phyloP scores from a whole-genome alignment of 2,329 filamentous ascomycete species.

The Arthrobotrys entomopaga region DNA sequence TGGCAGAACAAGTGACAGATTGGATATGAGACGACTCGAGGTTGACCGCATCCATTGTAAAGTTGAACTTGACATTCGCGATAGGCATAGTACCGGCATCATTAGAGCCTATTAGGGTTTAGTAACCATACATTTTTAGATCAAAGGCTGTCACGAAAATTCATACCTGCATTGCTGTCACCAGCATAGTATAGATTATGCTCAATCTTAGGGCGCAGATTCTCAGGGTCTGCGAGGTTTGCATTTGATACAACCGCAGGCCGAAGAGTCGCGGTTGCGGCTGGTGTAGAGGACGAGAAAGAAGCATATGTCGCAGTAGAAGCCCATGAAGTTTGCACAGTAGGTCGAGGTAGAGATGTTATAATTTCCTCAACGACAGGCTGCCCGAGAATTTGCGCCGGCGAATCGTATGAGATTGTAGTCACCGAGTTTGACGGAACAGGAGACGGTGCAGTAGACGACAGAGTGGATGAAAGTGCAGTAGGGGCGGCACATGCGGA shows the following conservation, averaged over 20 bases:
- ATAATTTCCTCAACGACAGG: conserved; percentile 24
- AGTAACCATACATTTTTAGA: background rate
- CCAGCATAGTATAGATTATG: conserved; percentile 42
- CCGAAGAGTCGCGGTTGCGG: conserved; percentile 33
- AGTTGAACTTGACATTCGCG: conserved; percentile 46
- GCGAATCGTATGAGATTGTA: conserved; percentile 15
- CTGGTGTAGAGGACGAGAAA: conserved; percentile 12
- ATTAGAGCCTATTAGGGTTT: conserved; percentile 19
- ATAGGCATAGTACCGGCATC: conserved; percentile 37
- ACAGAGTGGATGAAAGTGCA: background rate
- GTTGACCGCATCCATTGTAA: conserved; percentile 41
- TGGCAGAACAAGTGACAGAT: conserved; percentile 40
- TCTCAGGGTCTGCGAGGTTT: conserved; percentile 38
- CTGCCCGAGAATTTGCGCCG: conserved; percentile 40
- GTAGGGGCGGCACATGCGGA: conserved; percentile 13
- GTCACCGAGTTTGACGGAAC: conserved; percentile 2
- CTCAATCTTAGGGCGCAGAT: conserved; percentile 35
- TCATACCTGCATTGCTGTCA: conserved; percentile 43
- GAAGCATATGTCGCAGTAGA: conserved; percentile 19
- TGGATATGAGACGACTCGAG: conserved; percentile 47
- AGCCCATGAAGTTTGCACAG: conserved; percentile 34
- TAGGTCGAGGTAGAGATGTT: conserved; percentile 34
- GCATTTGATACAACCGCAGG: conserved; percentile 37
- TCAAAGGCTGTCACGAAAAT: background rate
- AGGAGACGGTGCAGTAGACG: background rate